Base-by-base conservation (phyloP, 106 monocot species). In the Xerophyta viscosa region DNA sequence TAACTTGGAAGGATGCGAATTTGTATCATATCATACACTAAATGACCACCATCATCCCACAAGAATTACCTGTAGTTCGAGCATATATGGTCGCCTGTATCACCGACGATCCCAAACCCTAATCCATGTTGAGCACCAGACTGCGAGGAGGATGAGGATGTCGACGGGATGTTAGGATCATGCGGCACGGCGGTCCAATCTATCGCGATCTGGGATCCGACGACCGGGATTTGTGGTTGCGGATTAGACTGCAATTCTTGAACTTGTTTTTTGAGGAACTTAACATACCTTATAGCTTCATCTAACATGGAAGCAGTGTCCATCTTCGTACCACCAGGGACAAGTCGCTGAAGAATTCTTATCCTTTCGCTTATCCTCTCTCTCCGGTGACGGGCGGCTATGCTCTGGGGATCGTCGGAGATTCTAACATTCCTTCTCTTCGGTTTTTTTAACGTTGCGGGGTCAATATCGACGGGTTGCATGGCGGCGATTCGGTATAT, bases 381-480 rank as follows among this genome's bases (percentile, higher is more conserved):
- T 26, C 86, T 53, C 24, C 86, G 76, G 53, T 77, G 86, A 17
- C 86, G 73, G 11, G 86, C 86, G 10, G 81, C 81, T 3, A 81
- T 60, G 77, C 86, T 87, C 74, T 87, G 86, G 4, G 86, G 86
- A 56, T 87, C 86, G 20, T 87, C 77, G 71, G 81, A 81, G 62
- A 87, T 87, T 2, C 81, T 70, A 4, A 87, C 86, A 60, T 87
- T 87, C 37, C 81, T 66, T 36, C 86, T 63, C 59, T 57, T 63
- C 0, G 86, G 86, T 58, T 74, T 87, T 63, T 71, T 77, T 42
- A 87, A 71, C 1, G 77, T 77, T 1, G 81, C 59, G 15, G 81
- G 86, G 64, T 87, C 86, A 60, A 87, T 87, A 52, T 87, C 81
- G 33, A 87, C 81, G 5, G 86, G 86, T 48, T 87, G 86, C 86